These are phyloP conservation scores for Nepenthes alata DNA, from an alignment of 179 eudicot genomes.

Conservation along the genomic window DNA sequence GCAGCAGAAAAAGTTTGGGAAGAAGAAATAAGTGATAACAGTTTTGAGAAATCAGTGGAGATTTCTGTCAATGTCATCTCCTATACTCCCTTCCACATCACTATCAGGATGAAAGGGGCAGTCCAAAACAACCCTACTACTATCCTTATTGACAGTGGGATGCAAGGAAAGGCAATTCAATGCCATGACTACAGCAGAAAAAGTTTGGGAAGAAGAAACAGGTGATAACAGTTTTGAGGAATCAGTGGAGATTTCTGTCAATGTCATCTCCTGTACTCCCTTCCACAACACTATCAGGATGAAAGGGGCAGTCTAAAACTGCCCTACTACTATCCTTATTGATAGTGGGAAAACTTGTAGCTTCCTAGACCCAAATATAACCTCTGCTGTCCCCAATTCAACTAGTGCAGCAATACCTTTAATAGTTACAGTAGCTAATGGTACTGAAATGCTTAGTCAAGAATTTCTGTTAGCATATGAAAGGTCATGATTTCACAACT, in stretches of 20 bases:
- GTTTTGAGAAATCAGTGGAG: not conserved
- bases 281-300: not conserved
- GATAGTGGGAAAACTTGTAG: not conserved
- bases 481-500: not conserved
- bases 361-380: not conserved
- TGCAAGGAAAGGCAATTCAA: no score
- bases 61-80: no score
- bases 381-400: not conserved
- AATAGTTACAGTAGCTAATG: not conserved
- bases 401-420: not conserved
- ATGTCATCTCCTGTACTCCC: no score
- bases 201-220: not conserved
- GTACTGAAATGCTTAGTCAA: not conserved
- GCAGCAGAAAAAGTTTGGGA: not conserved
- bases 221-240: not conserved
- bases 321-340: not conserved
- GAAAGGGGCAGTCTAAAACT: not conserved
- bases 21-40: not conserved
- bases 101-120: not conserved
- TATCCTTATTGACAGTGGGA: not conserved
- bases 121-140: not conserved
- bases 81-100: no score
- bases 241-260: not conserved
- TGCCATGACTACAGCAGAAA: not conserved
- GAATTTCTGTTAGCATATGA: not conserved